Evolutionary conservation across 73 alveolate genomes (phyloP).

Genomic region (Symbiodinium pilosum): DNA sequence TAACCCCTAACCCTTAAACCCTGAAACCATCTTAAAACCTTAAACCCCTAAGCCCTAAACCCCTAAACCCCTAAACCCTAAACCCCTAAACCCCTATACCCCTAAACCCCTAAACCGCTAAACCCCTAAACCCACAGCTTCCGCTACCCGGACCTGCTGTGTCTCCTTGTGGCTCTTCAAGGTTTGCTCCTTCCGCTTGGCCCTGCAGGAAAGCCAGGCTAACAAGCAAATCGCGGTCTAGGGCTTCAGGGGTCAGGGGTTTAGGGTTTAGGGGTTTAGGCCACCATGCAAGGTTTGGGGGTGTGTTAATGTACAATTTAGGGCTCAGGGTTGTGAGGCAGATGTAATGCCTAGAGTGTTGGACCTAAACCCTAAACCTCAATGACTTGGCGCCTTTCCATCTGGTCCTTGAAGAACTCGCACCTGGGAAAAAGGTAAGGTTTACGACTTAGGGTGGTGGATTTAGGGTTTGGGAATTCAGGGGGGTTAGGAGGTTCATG

Average conservation of each 20-base stretch:
- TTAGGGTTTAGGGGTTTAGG: neutral
- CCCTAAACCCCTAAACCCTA: neutral
- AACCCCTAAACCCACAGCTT: no score
- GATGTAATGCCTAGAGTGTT: no score
- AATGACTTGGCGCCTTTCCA: constrained; percentile 35
- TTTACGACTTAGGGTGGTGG: neutral
- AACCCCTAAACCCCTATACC: neutral
- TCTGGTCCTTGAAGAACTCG: constrained; percentile 67
- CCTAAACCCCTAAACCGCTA: no score
- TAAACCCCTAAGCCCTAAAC: no score
- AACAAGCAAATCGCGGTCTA: neutral
- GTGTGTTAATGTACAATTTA: no score
- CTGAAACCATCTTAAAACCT: no score
- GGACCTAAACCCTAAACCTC: no score
- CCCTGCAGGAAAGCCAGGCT: neutral
- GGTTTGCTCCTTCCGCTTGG: constrained; percentile 57
- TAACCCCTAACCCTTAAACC: no score
- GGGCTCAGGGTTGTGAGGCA: neutral
- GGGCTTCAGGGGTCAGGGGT: neutral
- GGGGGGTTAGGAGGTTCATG: no score
- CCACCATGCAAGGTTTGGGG: no score
- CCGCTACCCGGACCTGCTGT: no score
- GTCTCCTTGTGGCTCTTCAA: constrained; percentile 72
- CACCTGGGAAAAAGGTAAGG: constrained; percentile 31
- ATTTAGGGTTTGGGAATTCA: neutral